Conservation (phyloP, 768 basidiomycete genomes). For the Boletus pseudopeckii region DNA sequence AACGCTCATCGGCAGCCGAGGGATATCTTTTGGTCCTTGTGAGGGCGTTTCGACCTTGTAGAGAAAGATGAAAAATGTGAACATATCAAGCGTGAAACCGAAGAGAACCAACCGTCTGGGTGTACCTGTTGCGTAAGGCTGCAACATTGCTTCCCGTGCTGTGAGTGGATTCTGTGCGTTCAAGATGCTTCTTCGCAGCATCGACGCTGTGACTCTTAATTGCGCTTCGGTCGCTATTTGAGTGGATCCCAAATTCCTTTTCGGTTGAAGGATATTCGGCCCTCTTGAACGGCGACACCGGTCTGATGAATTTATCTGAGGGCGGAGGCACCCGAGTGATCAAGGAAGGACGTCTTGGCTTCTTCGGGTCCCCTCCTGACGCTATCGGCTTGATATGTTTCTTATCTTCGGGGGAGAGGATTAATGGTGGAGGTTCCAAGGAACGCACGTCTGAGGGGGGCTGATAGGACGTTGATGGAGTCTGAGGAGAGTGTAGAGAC, state of each 20-base stretch:
- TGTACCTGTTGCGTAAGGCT: constrained; percentile 63
- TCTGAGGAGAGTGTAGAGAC: constrained; percentile 3
- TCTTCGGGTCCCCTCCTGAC: constrained; percentile 8
- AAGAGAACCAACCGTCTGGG: constrained; percentile 45
- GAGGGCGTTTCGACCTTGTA: constrained; percentile 49
- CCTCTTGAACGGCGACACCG: constrained; percentile 21
- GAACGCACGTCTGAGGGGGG: neutral
- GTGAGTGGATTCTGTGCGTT: constrained; percentile 50
- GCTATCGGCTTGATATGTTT: neutral
- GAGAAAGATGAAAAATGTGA: neutral
- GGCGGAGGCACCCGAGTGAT: constrained; percentile 16
- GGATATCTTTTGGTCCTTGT: constrained; percentile 58
- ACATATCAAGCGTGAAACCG: neutral
- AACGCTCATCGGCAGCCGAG: constrained; percentile 61
- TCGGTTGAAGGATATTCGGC: constrained; percentile 17
- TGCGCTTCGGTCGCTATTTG: constrained; percentile 15
- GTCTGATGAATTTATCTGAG: constrained; percentile 17
- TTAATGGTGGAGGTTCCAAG: neutral
- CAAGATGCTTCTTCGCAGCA: constrained; percentile 34
- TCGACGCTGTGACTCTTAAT: constrained; percentile 32
- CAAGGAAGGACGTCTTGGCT: constrained; percentile 21
- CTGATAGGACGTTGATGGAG: constrained; percentile 4
- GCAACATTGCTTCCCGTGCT: constrained; percentile 63
- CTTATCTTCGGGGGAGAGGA: neutral
- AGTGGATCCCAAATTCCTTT: constrained; percentile 34